Conservation (phyloP, 1,284 basidiomycete genomes). For the Waitea zeae region DNA sequence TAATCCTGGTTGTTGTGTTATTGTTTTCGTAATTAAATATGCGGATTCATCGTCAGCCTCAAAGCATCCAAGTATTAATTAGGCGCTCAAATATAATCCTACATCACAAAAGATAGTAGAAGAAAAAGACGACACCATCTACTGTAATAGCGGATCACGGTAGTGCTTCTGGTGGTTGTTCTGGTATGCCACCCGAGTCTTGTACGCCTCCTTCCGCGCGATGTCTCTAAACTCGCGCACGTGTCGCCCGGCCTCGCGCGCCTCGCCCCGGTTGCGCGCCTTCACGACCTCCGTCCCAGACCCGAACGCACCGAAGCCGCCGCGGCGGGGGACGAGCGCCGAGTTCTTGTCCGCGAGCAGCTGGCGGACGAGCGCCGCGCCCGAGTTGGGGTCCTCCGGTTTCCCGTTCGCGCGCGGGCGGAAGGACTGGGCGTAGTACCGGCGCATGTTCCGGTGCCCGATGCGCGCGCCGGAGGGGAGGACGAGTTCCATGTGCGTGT, state of each 20-base stretch:
- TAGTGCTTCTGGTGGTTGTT: slow-evolving; percentile 88
- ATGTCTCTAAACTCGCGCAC: slow-evolving; percentile 77
- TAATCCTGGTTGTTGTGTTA: too few species aligned
- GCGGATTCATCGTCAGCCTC: too few species aligned
- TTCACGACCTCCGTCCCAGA: slow-evolving; percentile 68
- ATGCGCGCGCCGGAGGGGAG: slow-evolving; percentile 87
- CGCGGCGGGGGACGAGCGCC: slow-evolving; percentile 68
- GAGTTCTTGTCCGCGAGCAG: slow-evolving; percentile 68
- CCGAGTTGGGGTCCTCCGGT: slow-evolving; percentile 46
- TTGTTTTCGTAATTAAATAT: too few species aligned
- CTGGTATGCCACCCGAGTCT: slow-evolving; percentile 61
- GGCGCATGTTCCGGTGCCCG: slow-evolving; percentile 77
- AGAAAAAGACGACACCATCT: neutral
- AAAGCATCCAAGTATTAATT: too few species aligned
- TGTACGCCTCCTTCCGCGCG: slow-evolving; percentile 65
- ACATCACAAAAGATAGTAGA: too few species aligned
- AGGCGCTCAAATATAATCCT: too few species aligned
- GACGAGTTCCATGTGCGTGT: slow-evolving; percentile 78
- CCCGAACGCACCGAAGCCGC: slow-evolving; percentile 77
- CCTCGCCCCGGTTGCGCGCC: slow-evolving; percentile 90
- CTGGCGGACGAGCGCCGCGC: slow-evolving; percentile 55
- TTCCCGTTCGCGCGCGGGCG: slow-evolving; percentile 17
- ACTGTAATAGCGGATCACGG: slow-evolving; percentile 26
- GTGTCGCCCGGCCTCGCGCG: slow-evolving; percentile 81
- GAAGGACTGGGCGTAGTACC: slow-evolving; percentile 82